Conservation (phyloP, 257 asterid genomes). For the Solanum tarijense region DNA sequence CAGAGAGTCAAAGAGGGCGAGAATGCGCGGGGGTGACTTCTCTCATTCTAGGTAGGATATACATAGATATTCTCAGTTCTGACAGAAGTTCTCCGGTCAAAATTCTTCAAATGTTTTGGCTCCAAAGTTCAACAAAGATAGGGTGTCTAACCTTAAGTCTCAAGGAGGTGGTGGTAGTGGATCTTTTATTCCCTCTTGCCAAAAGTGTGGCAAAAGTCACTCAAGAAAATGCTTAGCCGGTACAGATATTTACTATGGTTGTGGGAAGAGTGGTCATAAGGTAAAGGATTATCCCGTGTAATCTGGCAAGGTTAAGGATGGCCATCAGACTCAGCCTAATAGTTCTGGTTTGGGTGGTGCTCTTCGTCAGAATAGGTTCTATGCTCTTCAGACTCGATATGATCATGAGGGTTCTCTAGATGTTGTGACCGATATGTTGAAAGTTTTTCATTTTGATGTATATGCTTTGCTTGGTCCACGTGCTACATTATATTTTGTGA, state of each 20-base stretch:
- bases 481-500: too few species aligned
- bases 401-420: neutral
- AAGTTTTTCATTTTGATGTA: too few species aligned
- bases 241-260: neutral
- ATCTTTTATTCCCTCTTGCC: too few species aligned
- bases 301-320: neutral
- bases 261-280: neutral
- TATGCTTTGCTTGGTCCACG: too few species aligned
- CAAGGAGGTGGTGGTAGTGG: neutral
- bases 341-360: neutral
- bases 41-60: neutral
- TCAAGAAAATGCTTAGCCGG: neutral
- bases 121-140: neutral
- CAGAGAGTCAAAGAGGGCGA: neutral
- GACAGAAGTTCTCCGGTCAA: neutral
- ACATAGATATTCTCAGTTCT: neutral
- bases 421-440: too few species aligned
- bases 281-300: neutral
- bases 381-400: neutral
- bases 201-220: neutral
- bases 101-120: neutral
- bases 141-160: neutral
- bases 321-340: neutral
- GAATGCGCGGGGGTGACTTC: neutral
- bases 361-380: neutral